phyloP scores from a whole-genome alignment of 2,329 filamentous ascomycete species.

The Phialocephala sp. region DNA sequence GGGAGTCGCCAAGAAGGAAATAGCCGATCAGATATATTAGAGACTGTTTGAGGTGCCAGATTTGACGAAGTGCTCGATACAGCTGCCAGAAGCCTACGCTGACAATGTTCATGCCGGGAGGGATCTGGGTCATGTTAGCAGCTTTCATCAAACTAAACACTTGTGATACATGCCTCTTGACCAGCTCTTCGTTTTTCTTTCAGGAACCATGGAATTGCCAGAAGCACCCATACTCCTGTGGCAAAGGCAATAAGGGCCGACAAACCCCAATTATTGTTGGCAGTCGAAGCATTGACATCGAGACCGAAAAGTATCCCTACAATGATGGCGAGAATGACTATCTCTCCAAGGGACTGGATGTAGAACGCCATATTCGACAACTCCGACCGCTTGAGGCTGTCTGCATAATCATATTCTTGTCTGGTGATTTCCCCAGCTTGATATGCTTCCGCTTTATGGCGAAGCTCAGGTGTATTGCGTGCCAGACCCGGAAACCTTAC shows the following conservation, averaged over 20 bases:
- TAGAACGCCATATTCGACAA: slow-evolving; percentile 69
- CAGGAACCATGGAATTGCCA: slow-evolving; percentile 71
- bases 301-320: slow-evolving; percentile 68
- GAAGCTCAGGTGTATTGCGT: slow-evolving; percentile 57
- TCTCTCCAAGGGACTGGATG: slow-evolving; percentile 65
- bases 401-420: slow-evolving; percentile 64
- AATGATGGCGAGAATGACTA: slow-evolving; percentile 67
- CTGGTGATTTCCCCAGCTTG: slow-evolving; percentile 58
- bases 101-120: slow-evolving; percentile 52
- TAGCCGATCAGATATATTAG: slow-evolving; percentile 70
- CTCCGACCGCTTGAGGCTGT: slow-evolving; percentile 67
- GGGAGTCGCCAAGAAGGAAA: slow-evolving; percentile 71
- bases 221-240: slow-evolving; percentile 66
- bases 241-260: slow-evolving; percentile 70
- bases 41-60: slow-evolving; percentile 70
- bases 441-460: slow-evolving; percentile 55
- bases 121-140: slow-evolving; percentile 37
- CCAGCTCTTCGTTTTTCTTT: slow-evolving; percentile 69
- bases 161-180: slow-evolving; percentile 47
- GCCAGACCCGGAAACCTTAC: slow-evolving; percentile 58
- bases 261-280: slow-evolving; percentile 70
- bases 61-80: slow-evolving; percentile 60
- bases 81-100: slow-evolving; percentile 68
- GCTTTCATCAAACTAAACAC: background rate
- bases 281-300: slow-evolving; percentile 61